Percentiles rank a stretch among this genome's conserved stretches.
Evolutionary conservation across 192 early-diverging fungal species (phyloP).

Genomic region (Coemansia sp.): DNA sequence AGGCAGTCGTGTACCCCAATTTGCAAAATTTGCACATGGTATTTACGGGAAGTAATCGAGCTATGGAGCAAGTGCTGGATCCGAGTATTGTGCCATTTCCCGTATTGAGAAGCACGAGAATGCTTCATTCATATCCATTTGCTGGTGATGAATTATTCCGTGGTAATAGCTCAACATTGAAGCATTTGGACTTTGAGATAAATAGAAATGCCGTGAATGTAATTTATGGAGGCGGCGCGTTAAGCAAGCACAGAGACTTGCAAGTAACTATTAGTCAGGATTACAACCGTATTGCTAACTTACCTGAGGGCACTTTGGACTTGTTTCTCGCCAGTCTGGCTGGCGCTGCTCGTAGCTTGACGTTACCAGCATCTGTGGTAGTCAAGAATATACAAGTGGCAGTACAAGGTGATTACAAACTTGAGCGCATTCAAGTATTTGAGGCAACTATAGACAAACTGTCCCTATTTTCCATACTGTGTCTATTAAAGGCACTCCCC

Average conservation of each 20-base stretch:
- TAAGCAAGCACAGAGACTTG: too few relatives aligned
- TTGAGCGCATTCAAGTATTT: background rate
- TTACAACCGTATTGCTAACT: background rate
- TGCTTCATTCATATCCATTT: background rate
- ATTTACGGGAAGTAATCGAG: background rate
- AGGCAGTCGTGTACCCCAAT: background rate
- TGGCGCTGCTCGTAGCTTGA: background rate
- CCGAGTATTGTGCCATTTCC: constrained; percentile 10
- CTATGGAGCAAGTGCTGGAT: background rate
- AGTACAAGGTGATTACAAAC: background rate
- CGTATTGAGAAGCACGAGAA: background rate
- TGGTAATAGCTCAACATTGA: constrained; percentile 10
- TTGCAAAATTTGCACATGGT: background rate
- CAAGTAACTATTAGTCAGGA: background rate
- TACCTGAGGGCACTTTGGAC: background rate
- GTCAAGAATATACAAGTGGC: background rate
- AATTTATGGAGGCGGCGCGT: background rate
- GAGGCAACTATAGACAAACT: background rate
- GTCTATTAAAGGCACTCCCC: background rate
- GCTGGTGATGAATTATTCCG: constrained; percentile 5
- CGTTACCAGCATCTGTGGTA: background rate
- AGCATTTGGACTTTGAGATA: background rate
- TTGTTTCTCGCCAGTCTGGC: background rate
- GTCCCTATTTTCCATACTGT: background rate
- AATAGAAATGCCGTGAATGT: background rate